phyloP scores from a whole-genome alignment of 2,329 filamentous ascomycete genomes.

The Hypomyces rosellus region DNA sequence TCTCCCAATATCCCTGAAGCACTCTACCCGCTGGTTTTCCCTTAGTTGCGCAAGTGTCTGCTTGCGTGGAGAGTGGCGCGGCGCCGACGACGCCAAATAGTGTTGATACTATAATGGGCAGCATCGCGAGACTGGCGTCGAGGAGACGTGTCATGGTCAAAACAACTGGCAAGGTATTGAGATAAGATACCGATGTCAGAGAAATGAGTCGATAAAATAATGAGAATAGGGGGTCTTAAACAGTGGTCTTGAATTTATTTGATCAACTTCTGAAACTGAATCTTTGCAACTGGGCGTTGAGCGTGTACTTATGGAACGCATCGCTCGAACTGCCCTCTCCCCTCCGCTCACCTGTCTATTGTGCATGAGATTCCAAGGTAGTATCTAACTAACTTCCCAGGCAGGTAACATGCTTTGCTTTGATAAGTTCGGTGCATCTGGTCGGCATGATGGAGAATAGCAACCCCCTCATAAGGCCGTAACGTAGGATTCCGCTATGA shows the following conservation, averaged over 20 bases:
- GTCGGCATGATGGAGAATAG: neutral
- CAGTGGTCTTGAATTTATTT: neutral
- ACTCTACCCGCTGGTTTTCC: conserved; percentile 28
- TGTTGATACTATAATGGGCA: conserved; percentile 11
- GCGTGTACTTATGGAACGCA: neutral
- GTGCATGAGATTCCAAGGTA: conserved; percentile 3
- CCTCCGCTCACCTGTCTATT: neutral
- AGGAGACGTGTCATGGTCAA: conserved; percentile 14
- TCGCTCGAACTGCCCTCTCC: neutral
- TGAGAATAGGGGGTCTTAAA: neutral
- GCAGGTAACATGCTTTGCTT: conserved; percentile 4
- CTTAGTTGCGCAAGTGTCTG: conserved; percentile 24
- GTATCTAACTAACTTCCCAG: conserved; percentile 3
- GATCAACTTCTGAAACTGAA: neutral
- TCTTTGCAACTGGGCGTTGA: neutral
- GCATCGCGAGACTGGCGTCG: conserved; percentile 13
- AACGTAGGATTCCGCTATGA: conserved; percentile 11
- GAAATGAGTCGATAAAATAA: neutral
- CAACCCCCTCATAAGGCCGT: conserved; percentile 3
- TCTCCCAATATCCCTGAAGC: conserved; percentile 31
- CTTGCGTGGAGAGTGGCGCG: conserved; percentile 12
- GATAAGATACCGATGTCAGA: neutral
- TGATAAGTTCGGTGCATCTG: neutral
- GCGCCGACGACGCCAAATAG: conserved; percentile 8
- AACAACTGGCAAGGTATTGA: neutral